phyloP scores from a whole-genome alignment of 345 rosid genomes.

The Kernera saxatilis region DNA sequence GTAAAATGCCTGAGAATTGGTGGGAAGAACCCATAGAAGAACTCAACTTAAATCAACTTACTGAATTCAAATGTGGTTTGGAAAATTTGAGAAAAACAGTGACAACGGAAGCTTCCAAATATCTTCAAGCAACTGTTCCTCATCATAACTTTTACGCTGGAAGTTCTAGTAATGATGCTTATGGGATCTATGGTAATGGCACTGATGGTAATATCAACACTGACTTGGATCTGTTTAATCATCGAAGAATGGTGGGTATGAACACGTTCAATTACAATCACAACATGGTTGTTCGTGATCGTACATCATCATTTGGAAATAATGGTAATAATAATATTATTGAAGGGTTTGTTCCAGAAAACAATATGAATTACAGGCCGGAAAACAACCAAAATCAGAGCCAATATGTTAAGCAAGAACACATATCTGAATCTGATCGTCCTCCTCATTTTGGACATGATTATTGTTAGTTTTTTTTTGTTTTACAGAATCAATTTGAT shows the following conservation, averaged over 20 bases:
- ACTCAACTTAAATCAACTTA: constrained; percentile 29
- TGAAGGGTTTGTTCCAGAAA: background rate
- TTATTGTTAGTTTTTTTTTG: background rate
- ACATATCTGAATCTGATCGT: background rate
- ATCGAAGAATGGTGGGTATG: background rate
- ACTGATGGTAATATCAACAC: background rate
- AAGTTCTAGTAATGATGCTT: background rate
- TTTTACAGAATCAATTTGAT: background rate
- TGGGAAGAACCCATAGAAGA: constrained; percentile 46
- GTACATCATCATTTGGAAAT: background rate
- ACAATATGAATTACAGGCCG: background rate
- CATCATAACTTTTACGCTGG: background rate
- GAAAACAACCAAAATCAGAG: background rate
- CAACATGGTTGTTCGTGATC: background rate
- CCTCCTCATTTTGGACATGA: constrained; percentile 6
- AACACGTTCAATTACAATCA: background rate
- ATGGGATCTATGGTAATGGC: background rate
- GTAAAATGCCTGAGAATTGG: constrained; percentile 28
- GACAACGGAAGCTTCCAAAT: constrained; percentile 12
- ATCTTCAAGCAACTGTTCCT: background rate
- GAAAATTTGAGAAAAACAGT: constrained; percentile 40
- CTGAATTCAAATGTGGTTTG: constrained; percentile 32
- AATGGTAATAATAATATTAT: background rate
- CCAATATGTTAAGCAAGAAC: constrained; percentile 4
- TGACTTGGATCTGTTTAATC: constrained; percentile 2